Evolutionary conservation across 495 filamentous ascomycete species (phyloP).

Genomic region (Astrothelium macrocarpum): DNA sequence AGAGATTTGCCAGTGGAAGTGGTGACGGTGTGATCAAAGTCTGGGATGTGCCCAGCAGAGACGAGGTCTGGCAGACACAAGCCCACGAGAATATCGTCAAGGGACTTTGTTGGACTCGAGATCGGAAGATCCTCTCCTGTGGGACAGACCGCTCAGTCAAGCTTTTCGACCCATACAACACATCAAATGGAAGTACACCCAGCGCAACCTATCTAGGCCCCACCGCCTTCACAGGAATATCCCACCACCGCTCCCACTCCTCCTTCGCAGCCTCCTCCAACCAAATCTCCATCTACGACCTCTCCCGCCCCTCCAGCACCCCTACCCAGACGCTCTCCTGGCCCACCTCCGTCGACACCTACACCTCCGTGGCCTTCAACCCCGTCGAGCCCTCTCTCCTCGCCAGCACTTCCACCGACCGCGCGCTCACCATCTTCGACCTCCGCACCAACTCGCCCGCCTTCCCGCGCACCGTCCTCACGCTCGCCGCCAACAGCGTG

Average conservation of each 20-base stretch:
- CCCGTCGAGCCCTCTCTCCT: conserved; percentile 86
- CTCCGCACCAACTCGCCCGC: conserved; percentile 70
- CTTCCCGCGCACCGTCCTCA: conserved; percentile 66
- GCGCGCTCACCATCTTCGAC: conserved; percentile 80
- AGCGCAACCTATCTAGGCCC: conserved; percentile 73
- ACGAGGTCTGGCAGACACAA: conserved; percentile 70
- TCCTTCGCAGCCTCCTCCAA: conserved; percentile 67
- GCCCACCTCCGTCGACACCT: conserved; percentile 85
- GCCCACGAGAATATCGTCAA: conserved; percentile 88
- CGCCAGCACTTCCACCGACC: conserved; percentile 71
- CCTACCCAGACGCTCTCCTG: conserved; percentile 74
- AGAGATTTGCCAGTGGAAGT: conserved; percentile 33
- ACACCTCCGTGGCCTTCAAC: conserved; percentile 83
- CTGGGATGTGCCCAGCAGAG: conserved; percentile 73
- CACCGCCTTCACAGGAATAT: conserved; percentile 71
- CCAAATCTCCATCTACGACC: conserved; percentile 78
- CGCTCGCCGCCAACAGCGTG: conserved; percentile 73
- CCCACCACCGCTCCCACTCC: conserved; percentile 64
- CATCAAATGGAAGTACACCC: conserved; percentile 51
- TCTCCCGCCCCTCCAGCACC: conserved; percentile 59
- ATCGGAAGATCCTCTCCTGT: conserved; percentile 80
- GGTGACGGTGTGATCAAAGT: conserved; percentile 74
- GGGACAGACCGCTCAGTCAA: conserved; percentile 81
- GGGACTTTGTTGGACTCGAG: conserved; percentile 75
- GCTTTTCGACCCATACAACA: conserved; percentile 81